Conservation (phyloP, 306 rosid genomes). For the Pueraria montana region DNA sequence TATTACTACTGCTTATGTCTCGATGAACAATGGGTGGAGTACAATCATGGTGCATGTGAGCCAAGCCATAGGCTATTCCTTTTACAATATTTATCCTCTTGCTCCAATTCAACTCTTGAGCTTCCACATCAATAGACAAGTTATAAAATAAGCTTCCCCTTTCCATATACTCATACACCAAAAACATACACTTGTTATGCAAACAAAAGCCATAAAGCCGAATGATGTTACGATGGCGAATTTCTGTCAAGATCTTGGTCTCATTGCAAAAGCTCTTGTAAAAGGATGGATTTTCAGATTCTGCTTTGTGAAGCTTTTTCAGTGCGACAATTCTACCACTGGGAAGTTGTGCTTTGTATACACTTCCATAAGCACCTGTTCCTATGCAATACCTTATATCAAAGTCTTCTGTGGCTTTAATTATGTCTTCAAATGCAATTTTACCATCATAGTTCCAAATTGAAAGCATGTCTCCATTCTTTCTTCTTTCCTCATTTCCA, state of each 20-base stretch:
- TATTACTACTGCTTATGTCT: conserved; percentile 24
- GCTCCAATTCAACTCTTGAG: conserved; percentile 39
- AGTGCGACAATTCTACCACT: conserved; percentile 35
- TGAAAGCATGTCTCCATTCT: conserved; percentile 41
- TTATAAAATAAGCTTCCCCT: conserved; percentile 37
- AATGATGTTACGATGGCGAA: conserved; percentile 14
- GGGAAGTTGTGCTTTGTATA: conserved; percentile 41
- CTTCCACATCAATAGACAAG: conserved; percentile 36
- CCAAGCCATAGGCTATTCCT: conserved; percentile 40
- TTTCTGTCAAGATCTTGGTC: conserved; percentile 33
- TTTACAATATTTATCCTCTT: conserved; percentile 48
- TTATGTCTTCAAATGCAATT: conserved; percentile 48
- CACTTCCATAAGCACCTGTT: conserved; percentile 46
- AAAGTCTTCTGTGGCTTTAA: conserved; percentile 39
- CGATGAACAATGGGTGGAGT: conserved; percentile 36
- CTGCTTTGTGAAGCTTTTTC: conserved; percentile 41
- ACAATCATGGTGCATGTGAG: conserved; percentile 37
- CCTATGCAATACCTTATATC: conserved; percentile 41
- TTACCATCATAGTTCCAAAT: conserved; percentile 46
- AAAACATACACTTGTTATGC: conserved; percentile 37
- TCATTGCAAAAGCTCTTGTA: conserved; percentile 34
- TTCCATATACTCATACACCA: conserved; percentile 47
- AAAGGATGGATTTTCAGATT: conserved; percentile 29
- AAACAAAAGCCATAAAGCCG: conserved; percentile 35
- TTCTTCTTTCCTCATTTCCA: background rate